These are phyloP conservation scores for Brassica cretica DNA, from an alignment of 345 rosid species.

Conservation along the genomic window DNA sequence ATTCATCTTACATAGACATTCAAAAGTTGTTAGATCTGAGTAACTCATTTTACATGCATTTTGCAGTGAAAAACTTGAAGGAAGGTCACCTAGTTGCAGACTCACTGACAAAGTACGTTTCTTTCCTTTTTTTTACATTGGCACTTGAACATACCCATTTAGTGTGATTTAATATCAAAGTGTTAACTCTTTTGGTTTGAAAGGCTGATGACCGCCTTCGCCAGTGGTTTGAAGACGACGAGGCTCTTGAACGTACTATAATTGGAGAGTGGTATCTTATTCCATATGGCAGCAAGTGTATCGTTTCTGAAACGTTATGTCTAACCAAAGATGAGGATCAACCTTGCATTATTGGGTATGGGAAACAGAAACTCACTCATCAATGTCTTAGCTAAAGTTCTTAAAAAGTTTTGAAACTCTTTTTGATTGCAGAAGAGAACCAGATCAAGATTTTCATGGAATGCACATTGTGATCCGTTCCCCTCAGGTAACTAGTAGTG, in stretches of 20 bases:
- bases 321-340: constrained; percentile 59
- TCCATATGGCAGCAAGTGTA: constrained; percentile 48
- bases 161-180: background rate
- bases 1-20: background rate
- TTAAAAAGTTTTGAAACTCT: background rate
- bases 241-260: constrained; percentile 76
- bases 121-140: background rate
- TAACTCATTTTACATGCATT: background rate
- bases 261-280: constrained; percentile 84
- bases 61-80: constrained; percentile 81
- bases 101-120: constrained; percentile 73
- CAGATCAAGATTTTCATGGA: constrained; percentile 52
- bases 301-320: constrained; percentile 47
- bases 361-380: background rate
- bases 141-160: background rate
- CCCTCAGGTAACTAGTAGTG: constrained; percentile 43
- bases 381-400: background rate
- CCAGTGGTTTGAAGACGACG: constrained; percentile 58
- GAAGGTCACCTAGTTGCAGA: constrained; percentile 72
- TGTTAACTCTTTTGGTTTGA: constrained; percentile 9
- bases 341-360: constrained; percentile 66
- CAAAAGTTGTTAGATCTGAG: background rate
- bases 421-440: constrained; percentile 55
- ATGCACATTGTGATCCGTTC: constrained; percentile 55
- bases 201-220: constrained; percentile 46